Base-by-base conservation (phyloP, 768 basidiomycete genomes). In the Boletus fagicola region DNA sequence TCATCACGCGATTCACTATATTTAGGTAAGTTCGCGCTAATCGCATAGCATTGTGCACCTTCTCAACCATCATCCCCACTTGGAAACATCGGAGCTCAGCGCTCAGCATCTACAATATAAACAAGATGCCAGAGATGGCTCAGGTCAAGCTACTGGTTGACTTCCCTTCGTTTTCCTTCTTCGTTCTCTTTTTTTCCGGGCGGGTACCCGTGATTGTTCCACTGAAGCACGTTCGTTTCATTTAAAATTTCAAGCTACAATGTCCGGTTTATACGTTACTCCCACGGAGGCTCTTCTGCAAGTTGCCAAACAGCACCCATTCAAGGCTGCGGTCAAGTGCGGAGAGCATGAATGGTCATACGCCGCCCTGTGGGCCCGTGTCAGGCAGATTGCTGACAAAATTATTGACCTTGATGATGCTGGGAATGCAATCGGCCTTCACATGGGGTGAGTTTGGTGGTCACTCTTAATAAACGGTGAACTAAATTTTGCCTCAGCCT, bases 221-320 rank as follows among this genome's bases (percentile, higher is more conserved):
- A 16, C 44, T 18, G 0, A 30, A 50, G 31, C 38, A 55, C 58
- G 12, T 56, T 61, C 61, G 20, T 49, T 60, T 59, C 38, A 40
- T 20, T 45, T 7, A 4, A 51, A 39, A 4, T 20, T 20, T 39
- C 26, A 57, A 28, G 16, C 22, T 38, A 57, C 16, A 11, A 62
- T 63, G 68, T 65, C 58, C 30, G 49, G 43, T 57, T 53, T 48
- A 26, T 60, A 55, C 33, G 26, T 61, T 40, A 71, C 69, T 16
- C 70, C 69, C 24, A 71, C 69, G 42, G 69, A 71, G 52, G 70
- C 64, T 24, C 69, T 71, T 40, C 59, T 71, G 44, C 64, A 69
- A 47, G 70, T 69, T 42, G 68, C 70, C 54, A 64, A 60, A 60
- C 56, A 65, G 28, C 61, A 71, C 51, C 69, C 69, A 16, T 63